These are phyloP conservation scores for Yarrowia sp. DNA, from an alignment of 805 yeast genomes.

Conservation along the genomic window DNA sequence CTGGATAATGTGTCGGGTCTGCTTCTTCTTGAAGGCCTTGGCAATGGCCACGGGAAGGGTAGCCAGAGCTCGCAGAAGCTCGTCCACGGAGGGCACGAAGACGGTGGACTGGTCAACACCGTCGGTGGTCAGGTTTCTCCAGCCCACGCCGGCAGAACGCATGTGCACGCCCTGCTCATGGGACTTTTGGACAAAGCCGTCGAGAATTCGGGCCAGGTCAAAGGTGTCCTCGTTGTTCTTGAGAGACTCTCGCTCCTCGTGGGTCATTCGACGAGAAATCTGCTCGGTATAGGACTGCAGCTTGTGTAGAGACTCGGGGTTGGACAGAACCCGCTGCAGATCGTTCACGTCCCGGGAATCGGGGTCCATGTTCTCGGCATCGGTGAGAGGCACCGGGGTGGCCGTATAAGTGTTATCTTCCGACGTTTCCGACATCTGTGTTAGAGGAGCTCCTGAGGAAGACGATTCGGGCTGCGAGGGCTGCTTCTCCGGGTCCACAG, in stretches of 20 bases:
- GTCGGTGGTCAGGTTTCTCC: conserved; percentile 52
- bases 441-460: conserved; percentile 14
- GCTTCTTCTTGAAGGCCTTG: conserved; percentile 30
- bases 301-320: conserved; percentile 52
- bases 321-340: conserved; percentile 44
- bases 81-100: conserved; percentile 55
- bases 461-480: neutral
- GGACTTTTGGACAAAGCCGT: conserved; percentile 41
- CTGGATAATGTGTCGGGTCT: conserved; percentile 44
- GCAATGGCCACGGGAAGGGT: conserved; percentile 43
- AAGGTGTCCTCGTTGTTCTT: conserved; percentile 58
- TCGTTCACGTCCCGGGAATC: conserved; percentile 41
- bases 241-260: conserved; percentile 52
- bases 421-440: conserved; percentile 36
- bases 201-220: conserved; percentile 54
- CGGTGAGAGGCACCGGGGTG: conserved; percentile 37
- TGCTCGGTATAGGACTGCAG: conserved; percentile 60
- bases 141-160: conserved; percentile 51
- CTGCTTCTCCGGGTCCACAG: neutral
- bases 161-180: conserved; percentile 50
- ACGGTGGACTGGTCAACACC: conserved; percentile 60
- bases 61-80: conserved; percentile 50
- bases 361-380: conserved; percentile 34
- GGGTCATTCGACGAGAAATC: conserved; percentile 58
- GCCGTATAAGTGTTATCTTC: conserved; percentile 33